phyloP scores from a whole-genome alignment of 1,139 yeast species.

The Candida sanyaensis region DNA sequence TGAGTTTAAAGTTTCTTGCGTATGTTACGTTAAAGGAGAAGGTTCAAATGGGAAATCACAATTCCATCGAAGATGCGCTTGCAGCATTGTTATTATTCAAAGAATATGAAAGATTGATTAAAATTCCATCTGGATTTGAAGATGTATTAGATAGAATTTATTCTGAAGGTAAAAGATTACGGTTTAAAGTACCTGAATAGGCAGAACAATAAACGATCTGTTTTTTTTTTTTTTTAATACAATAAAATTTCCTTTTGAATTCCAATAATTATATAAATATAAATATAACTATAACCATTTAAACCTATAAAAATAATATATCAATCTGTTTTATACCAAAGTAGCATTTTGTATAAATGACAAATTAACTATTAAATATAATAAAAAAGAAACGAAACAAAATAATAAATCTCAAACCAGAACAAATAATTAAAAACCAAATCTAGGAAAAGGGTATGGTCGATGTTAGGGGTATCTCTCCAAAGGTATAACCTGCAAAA shows the following conservation, averaged over 20 bases:
- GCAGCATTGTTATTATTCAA: conserved; percentile 81
- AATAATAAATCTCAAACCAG: neutral
- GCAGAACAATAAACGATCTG: neutral
- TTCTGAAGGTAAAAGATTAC: conserved; percentile 63
- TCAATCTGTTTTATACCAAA: neutral
- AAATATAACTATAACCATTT: neutral
- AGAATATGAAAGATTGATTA: conserved; percentile 60
- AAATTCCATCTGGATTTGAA: conserved; percentile 60
- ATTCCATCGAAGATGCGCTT: conserved; percentile 93
- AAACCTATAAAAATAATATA: neutral
- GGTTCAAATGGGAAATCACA: conserved; percentile 93
- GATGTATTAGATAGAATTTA: conserved; percentile 65
- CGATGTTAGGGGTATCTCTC: neutral
- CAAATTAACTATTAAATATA: neutral
- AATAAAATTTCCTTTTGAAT: neutral
- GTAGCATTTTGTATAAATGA: neutral
- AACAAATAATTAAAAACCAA: neutral
- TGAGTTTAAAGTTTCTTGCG: conserved; percentile 87
- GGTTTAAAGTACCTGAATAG: conserved; percentile 44
- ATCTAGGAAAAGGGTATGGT: neutral
- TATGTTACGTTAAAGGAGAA: conserved; percentile 72
- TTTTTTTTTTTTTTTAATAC: too few species aligned
- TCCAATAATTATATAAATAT: neutral
- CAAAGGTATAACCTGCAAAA: neutral
- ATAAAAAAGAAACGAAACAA: neutral